A percentile compares a stretch with the other conserved stretches of the same genome.
Evolutionary conservation across 164 flowering plant genomes (phyloP).

Genomic region (Berberis thunbergii): DNA sequence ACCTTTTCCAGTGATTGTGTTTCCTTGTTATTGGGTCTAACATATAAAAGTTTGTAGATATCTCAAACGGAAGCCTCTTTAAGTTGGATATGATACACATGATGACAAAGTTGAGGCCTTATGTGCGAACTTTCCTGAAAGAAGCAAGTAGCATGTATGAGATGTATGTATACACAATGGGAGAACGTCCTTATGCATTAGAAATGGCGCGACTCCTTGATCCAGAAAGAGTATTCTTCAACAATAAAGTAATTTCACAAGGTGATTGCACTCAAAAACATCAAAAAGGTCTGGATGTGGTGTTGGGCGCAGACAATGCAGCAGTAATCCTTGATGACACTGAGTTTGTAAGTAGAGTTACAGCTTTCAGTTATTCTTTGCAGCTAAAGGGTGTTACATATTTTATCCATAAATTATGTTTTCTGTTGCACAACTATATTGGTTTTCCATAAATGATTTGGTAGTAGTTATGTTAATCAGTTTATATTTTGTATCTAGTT

Average conservation of each 20-base stretch:
- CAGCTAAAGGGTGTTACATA: not conserved
- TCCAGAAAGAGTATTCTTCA: not conserved
- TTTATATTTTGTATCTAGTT: not conserved
- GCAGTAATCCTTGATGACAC: slow-evolving; percentile 1
- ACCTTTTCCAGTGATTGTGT: not conserved
- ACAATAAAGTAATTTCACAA: not conserved
- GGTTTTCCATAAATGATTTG: not conserved
- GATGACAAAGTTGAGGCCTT: slow-evolving; percentile 2
- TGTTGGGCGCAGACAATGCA: not conserved
- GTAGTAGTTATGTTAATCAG: not conserved
- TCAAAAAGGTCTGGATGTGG: not conserved
- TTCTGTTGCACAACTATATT: not conserved
- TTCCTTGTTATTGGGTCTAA: not conserved
- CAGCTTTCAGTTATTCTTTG: no score
- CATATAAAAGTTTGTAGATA: not conserved
- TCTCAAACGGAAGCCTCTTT: not conserved
- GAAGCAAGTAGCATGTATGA: slow-evolving; percentile 1
- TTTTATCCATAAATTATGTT: not conserved
- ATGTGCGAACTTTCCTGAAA: not conserved
- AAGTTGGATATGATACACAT: not conserved
- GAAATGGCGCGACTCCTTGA: not conserved
- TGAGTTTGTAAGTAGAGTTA: not conserved
- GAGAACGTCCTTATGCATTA: not conserved
- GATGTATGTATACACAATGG: slow-evolving; percentile 1
- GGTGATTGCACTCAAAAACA: not conserved